Evolutionary conservation across 805 yeast genomes (phyloP), one percentile per base, ranked within the genome.

Genomic region (Torulaspora maleeae): DNA sequence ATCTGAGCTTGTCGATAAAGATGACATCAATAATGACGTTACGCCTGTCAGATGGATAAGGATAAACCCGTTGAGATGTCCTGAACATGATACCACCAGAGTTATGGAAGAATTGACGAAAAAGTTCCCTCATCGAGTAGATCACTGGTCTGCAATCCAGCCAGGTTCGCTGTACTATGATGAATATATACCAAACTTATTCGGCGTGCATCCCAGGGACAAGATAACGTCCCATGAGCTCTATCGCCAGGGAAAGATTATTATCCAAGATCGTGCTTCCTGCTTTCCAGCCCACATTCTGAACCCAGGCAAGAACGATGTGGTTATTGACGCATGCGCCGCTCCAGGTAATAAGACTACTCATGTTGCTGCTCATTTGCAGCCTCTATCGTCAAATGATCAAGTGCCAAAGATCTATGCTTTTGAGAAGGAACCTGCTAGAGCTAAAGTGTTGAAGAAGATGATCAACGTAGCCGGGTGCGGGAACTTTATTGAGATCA

Each of bases 271-370:
- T 61, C 72, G 99, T 41, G 96, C 98, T 0, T 89, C 97, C 1
- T 93, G 99, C 63, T 89, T 93, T 60, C 99, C 99, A 0, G 96
- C 95, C 0, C 80, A 79, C 49, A 89, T 93, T 22, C 67, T 93
- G 38, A 72, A 78, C 50, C 86, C 91, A 0, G 44, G 61, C 0
- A 71, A 77, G 3, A 83, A 82, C 36, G 82, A 77, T 47, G 66
- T 72, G 19, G 79, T 89, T 9, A 85, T 93, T 36, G 99, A 93
- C 67, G 84, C 96, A 1, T 90, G 97, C 68, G 90, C 98, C 2
- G 99, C 99, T 0, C 99, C 99, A 4, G 99, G 99, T 4, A 93
- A 93, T 66, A 95, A 93, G 63, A 93, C 99, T 0, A 87, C 97
- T 0, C 98, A 91, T 67, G 69, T 83, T 17, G 96, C 96, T 0